Conservation (phyloP, 2,329 filamentous ascomycete species). For the Corinectria fuckeliana region DNA sequence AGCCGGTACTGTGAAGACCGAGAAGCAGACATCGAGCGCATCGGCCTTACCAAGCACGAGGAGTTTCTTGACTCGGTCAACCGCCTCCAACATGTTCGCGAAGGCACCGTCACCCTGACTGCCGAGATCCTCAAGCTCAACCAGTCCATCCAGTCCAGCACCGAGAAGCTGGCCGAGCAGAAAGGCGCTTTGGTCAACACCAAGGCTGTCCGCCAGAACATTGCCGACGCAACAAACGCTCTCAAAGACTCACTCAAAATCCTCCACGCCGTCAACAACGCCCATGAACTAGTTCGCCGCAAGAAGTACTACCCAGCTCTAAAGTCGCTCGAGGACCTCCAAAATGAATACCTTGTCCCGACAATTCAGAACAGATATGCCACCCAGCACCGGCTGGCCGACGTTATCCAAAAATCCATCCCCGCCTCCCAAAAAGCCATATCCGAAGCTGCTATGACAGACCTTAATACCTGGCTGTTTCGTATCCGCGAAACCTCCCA, state of each 20-base stretch:
- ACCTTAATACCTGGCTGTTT: conserved; percentile 96
- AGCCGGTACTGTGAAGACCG: conserved; percentile 81
- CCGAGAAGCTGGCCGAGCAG: conserved; percentile 90
- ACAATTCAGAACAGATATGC: conserved; percentile 82
- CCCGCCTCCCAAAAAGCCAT: conserved; percentile 92
- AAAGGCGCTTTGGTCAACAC: conserved; percentile 95
- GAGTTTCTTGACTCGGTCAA: conserved; percentile 95
- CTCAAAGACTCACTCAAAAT: conserved; percentile 92
- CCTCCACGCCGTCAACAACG: conserved; percentile 88
- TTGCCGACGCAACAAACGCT: conserved; percentile 88
- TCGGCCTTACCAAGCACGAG: conserved; percentile 95
- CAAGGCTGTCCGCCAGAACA: conserved; percentile 89
- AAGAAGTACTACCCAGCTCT: conserved; percentile 96
- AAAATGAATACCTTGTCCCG: conserved; percentile 87
- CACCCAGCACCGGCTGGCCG: conserved; percentile 92
- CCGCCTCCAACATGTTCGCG: conserved; percentile 88
- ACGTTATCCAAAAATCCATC: conserved; percentile 94
- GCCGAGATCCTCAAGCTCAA: conserved; percentile 91
- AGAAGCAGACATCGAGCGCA: conserved; percentile 89
- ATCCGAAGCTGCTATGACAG: conserved; percentile 94
- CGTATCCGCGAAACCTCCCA: conserved; percentile 95
- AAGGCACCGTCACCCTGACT: conserved; percentile 87
- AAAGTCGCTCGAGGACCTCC: conserved; percentile 91
- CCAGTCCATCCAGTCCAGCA: conserved; percentile 93
- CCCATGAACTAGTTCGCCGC: conserved; percentile 87